Base-by-base conservation (phyloP, 192 early-diverging fungal genomes). In the Coemansia sp. region DNA sequence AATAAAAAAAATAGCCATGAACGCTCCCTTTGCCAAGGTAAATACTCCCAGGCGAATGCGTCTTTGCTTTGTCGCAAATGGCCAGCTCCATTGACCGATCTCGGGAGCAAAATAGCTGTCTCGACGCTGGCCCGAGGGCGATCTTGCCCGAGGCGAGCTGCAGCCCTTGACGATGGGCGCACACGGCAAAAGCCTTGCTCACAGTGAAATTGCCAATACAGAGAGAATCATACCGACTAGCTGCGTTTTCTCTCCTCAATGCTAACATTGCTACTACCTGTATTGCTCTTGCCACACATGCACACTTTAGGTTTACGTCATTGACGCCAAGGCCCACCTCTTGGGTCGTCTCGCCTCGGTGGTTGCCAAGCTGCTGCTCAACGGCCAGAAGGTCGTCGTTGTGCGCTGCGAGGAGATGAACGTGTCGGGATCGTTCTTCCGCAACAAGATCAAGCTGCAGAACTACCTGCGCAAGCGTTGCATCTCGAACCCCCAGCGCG, bases 331-430 rank as follows among this genome's bases (percentile, higher is more conserved):
- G 87, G 97, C 93, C 76, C 97, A 99, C 87, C 88, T 99, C 67
- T 85, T 99, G 74, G 96, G 97, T 85, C 96, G 97, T 72, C 90
- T 99, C 65, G 93, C 97, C 74, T 92, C 96, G 64, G 96, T 94
- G 76, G 91, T 98, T 70, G 94, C 97, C 84, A 98, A 99, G 92
- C 93, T 98, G 89, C 85, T 93, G 70, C 92, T 99, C 68, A 93
- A 92, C 86, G 97, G 97, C 72, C 96, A 99, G 89, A 92, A 90
- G 86, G 89, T 99, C 70, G 94, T 95, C 71, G 85, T 99, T 77
- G 96, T 99, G 71, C 95, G 97, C 76, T 94, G 94, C 85, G 97
- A 99, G 88, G 96, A 97, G 82, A 88, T 99, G 84, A 97, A 98
- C 86, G 94, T 99, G 63, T 91, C 94, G 72, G 97, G 97, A 71